Percentiles rank a stretch among this genome's conserved stretches.
These are phyloP conservation scores for Kitagawia praeruptora DNA, from an alignment of 129 eudicot species.

Conservation along the genomic window DNA sequence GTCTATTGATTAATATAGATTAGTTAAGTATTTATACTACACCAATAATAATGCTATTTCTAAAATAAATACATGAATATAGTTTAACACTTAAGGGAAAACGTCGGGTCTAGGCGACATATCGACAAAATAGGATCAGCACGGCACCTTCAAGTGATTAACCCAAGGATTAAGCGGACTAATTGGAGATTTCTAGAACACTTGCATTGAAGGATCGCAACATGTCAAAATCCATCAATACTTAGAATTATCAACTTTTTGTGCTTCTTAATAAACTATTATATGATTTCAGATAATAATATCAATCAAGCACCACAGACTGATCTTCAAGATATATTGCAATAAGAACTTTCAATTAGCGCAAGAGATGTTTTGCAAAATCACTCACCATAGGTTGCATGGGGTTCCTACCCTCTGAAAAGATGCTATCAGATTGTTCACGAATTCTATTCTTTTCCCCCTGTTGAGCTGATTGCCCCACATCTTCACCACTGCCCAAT, in stretches of 20 bases:
- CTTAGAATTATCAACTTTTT: neutral
- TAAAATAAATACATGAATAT: neutral
- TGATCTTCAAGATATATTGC: neutral
- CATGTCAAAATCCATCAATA: neutral
- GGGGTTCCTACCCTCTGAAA: slow-evolving; percentile 37
- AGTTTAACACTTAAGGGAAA: neutral
- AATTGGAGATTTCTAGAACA: neutral
- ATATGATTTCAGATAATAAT: neutral
- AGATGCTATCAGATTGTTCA: slow-evolving; percentile 48
- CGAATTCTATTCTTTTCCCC: slow-evolving; percentile 45
- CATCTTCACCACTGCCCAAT: slow-evolving; percentile 32
- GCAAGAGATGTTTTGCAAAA: neutral
- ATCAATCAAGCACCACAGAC: neutral
- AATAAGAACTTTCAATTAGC: neutral
- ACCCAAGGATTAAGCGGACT: neutral
- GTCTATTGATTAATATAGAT: neutral
- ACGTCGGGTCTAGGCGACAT: neutral
- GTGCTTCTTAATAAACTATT: neutral
- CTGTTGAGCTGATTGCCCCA: slow-evolving; percentile 36
- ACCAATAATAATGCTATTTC: neutral
- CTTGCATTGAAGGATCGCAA: neutral
- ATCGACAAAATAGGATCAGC: neutral
- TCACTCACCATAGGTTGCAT: slow-evolving; percentile 49
- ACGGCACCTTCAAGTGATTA: neutral
- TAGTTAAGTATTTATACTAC: neutral